Evolutionary conservation across 78 protist genomes (phyloP), one percentile per base, ranked within the genome.

Genomic region (Polysphondylium violaceum): DNA sequence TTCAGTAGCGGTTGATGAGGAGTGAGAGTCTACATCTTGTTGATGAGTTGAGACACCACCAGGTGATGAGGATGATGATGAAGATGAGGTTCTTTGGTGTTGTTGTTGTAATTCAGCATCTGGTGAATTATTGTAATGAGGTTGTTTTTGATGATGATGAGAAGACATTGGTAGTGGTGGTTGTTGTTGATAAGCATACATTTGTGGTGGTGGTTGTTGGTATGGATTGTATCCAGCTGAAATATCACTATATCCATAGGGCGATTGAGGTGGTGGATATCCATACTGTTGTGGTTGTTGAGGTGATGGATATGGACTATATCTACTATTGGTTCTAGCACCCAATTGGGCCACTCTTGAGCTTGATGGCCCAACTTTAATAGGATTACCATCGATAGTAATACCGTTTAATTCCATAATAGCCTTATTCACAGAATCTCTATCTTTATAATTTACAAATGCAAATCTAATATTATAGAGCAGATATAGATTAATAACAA

Each of bases 321-420:
- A 3, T 4, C 35, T 75, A 41, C 25, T 36, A 25, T 74, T 56
- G 5, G 40, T 25, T 50, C 29, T 43, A 16, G 65, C 27, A 14
- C 77, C 77, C n/a, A n/a, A n/a, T n/a, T n/a, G n/a, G n/a, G n/a
- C n/a, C n/a, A n/a, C n/a, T n/a, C n/a, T n/a, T 6, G 73, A 44
- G 40, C 47, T 78, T 47, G 88, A 64, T 31, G 61, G 75, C 1
- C 63, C 71, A 47, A 78, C 88, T 36, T 78, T 78, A 17, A 78
- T 47, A 2, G 61, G 25, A n/a, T 35, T 14, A 1, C 88, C 88
- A 64, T 78, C 75, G 21, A 78, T 50, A 14, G 50, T 1, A 9
- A n/a, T 16, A 19, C 87, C 71, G 21, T 76, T 76, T 60, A 76
- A 40, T n/a, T 43, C 23, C 31, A 27, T 6, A 29, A 76, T 76